Percentiles rank a stretch among this genome's conserved stretches.
Conservation (phyloP, 2,329 filamentous ascomycete genomes). For the Aphanocladium album region DNA sequence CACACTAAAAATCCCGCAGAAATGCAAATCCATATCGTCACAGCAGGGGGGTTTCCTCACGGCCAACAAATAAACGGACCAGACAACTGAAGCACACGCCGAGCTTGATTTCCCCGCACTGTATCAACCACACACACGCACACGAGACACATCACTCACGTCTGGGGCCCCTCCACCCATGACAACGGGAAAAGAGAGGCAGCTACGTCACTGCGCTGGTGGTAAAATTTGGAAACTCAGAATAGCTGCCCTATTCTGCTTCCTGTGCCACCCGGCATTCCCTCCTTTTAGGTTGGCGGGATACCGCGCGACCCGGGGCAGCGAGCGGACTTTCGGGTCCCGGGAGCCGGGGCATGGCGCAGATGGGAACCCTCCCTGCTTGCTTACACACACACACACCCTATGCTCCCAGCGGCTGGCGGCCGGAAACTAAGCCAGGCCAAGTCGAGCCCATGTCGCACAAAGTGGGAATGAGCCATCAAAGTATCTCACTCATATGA, state of each 20-base stretch:
- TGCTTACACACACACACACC: not conserved
- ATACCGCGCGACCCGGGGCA: not conserved
- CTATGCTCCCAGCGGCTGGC: not conserved
- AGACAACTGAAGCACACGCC: not conserved
- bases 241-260: not conserved
- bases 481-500: not conserved
- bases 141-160: not conserved
- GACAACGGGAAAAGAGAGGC: not conserved
- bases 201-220: not conserved
- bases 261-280: not conserved
- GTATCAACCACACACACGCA: not conserved
- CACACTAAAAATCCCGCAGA: not conserved
- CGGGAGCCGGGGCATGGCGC: not conserved
- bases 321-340: not conserved
- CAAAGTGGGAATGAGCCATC: not conserved
- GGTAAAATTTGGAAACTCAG: not conserved
- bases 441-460: not conserved
- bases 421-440: too few relatives aligned
- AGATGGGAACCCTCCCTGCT: too few relatives aligned
- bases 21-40: not conserved
- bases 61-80: conserved; percentile 1
- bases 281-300: not conserved
- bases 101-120: conserved; percentile 5
- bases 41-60: not conserved
- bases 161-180: not conserved